These are phyloP conservation scores for Scheffersomyces titani DNA, from an alignment of 1,139 yeast species.

Conservation along the genomic window DNA sequence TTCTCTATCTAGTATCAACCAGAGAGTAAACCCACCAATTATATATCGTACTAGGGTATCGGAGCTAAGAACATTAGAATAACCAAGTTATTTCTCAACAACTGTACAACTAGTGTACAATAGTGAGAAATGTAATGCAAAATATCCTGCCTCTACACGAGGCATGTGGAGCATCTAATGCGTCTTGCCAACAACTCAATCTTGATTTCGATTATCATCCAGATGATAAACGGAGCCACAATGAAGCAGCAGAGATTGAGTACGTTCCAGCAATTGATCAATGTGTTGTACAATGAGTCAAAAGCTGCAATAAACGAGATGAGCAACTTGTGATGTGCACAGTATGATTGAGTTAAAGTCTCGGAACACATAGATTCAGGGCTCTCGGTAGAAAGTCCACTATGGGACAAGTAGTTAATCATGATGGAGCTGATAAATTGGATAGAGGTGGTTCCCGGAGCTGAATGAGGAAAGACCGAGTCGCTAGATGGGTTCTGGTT, in stretches of 20 bases:
- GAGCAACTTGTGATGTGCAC: slow-evolving; percentile 6
- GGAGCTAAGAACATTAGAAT: not conserved
- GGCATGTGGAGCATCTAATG: not conserved
- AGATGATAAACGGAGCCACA: slow-evolving; percentile 26
- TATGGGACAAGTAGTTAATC: slow-evolving; percentile 17
- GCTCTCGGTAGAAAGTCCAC: slow-evolving; percentile 5
- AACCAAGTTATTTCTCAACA: not conserved
- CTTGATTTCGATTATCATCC: slow-evolving; percentile 23
- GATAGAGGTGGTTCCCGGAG: slow-evolving; percentile 5
- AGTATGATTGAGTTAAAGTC: not conserved
- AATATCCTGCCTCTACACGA: not conserved
- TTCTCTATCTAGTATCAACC: not conserved
- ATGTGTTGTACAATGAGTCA: slow-evolving; percentile 6
- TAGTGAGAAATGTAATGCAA: not conserved
- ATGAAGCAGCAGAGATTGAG: slow-evolving; percentile 26
- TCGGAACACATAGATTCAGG: slow-evolving; percentile 2
- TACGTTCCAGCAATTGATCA: slow-evolving; percentile 23
- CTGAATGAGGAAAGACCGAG: slow-evolving; percentile 3
- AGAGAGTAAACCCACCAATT: not conserved
- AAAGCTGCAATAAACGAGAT: slow-evolving; percentile 7
- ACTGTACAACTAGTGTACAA: not conserved
- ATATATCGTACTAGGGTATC: not conserved
- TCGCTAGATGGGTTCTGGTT: slow-evolving; percentile 3
- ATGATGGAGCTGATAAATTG: slow-evolving; percentile 20
- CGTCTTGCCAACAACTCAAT: slow-evolving; percentile 2